Conservation (phyloP, 768 basidiomycete genomes). For the Trametes cinnabarina region DNA sequence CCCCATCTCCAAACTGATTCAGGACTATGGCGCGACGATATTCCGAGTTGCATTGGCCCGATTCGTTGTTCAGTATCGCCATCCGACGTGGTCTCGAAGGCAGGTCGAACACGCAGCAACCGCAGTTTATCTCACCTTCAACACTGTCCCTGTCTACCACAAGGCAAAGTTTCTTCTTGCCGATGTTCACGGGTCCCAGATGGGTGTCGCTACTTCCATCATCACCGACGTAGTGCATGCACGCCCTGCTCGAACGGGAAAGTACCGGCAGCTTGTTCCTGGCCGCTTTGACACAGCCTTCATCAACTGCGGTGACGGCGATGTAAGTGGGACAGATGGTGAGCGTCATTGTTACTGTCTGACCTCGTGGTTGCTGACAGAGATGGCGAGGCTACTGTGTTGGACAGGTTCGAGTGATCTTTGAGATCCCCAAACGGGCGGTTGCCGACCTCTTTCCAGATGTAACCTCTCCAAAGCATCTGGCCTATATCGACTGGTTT, state of each 20-base stretch:
- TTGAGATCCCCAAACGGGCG: conserved; percentile 21
- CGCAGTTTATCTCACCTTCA: conserved; percentile 9
- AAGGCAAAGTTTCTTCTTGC: too few relatives aligned
- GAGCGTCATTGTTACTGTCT: too few relatives aligned
- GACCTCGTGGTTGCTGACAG: too few relatives aligned
- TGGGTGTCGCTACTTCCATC: too few relatives aligned
- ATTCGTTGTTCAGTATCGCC: not conserved
- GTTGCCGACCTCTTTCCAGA: not conserved
- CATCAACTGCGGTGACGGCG: too few relatives aligned
- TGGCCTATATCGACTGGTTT: conserved; percentile 26
- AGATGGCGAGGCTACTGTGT: conserved; percentile 27
- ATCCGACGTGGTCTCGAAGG: conserved; percentile 1
- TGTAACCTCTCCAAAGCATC: too few relatives aligned
- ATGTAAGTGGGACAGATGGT: not conserved
- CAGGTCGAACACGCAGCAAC: not conserved
- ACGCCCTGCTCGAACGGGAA: too few relatives aligned
- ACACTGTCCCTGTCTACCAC: too few relatives aligned
- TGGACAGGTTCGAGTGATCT: conserved; percentile 30
- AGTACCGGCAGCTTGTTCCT: too few relatives aligned
- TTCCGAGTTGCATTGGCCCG: conserved; percentile 4
- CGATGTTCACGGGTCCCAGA: too few relatives aligned
- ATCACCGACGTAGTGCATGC: too few relatives aligned
- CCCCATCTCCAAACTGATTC: not conserved
- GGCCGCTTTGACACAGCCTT: too few relatives aligned
- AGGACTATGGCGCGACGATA: not conserved